phyloP scores from a whole-genome alignment of 371 early-diverging fungal genomes.

The Zopfochytrium polystomum region DNA sequence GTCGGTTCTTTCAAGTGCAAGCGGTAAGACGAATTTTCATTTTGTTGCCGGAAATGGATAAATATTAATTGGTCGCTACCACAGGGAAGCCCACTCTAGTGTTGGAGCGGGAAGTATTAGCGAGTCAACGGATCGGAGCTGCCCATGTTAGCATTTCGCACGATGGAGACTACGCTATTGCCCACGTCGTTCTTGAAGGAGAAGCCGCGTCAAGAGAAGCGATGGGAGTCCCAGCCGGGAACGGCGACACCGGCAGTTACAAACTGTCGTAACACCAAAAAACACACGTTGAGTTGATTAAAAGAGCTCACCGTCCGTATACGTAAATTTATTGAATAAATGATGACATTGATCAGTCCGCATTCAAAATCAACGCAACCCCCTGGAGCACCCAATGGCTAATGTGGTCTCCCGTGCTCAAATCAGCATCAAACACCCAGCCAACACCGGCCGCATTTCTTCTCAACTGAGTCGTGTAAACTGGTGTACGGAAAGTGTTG shows the following conservation, averaged over 20 bases:
- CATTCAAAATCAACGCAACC: slow-evolving; percentile 52
- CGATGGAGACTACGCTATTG: slow-evolving; percentile 19
- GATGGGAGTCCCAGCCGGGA: no score
- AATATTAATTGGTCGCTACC: no score
- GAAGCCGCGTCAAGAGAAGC: no score
- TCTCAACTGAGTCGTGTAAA: slow-evolving; percentile 57
- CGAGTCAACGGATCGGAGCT: neutral
- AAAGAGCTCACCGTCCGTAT: no score
- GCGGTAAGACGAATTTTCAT: no score
- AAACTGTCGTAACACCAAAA: no score
- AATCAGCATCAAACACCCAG: slow-evolving; percentile 62
- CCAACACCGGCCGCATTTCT: slow-evolving; percentile 59
- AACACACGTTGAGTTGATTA: no score
- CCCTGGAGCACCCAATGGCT: slow-evolving; percentile 63
- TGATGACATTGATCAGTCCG: slow-evolving; percentile 39
- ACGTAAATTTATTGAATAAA: no score
- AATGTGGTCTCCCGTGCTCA: slow-evolving; percentile 50
- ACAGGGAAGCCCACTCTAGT: slow-evolving; percentile 6
- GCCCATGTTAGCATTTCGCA: slow-evolving; percentile 15
- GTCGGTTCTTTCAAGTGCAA: no score
- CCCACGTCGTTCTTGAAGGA: slow-evolving; percentile 12
- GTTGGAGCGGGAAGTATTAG: neutral
- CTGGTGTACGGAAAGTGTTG: slow-evolving; percentile 60
- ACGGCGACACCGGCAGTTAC: no score
- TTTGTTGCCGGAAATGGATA: no score